These are phyloP conservation scores for Melampsora abietis-canadensis DNA, from an alignment of 1,284 basidiomycete genomes.

Conservation along the genomic window DNA sequence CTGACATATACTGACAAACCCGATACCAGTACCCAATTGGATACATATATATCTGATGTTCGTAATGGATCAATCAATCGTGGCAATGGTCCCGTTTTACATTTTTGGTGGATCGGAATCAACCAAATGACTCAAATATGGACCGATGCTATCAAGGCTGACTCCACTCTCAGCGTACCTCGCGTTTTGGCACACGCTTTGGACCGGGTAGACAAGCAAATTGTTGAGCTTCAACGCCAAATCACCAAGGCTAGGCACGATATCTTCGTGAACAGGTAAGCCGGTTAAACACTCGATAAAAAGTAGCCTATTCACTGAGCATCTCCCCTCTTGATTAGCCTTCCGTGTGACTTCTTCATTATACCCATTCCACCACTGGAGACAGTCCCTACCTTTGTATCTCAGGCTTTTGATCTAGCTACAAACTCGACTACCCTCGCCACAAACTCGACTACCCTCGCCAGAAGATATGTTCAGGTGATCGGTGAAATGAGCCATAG, in stretches of 20 bases:
- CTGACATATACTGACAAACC: slow-evolving; percentile 18
- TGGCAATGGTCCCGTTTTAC: slow-evolving; percentile 22
- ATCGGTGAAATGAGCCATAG: not conserved
- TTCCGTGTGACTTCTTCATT: not conserved
- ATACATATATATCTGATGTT: slow-evolving; percentile 21
- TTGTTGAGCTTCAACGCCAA: not conserved
- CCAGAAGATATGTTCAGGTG: not conserved
- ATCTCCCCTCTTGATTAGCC: not conserved
- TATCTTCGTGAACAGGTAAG: not conserved
- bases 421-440: no score
- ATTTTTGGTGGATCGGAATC: slow-evolving; percentile 38
- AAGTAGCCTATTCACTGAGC: not conserved
- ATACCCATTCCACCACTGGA: not conserved
- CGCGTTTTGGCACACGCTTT: not conserved
- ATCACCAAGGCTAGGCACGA: not conserved
- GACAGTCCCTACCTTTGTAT: not conserved
- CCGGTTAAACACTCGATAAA: not conserved
- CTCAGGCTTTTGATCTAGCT: not conserved
- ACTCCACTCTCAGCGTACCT: not conserved
- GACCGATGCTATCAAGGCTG: slow-evolving; percentile 11
- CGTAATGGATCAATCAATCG: slow-evolving; percentile 5
- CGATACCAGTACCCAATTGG: slow-evolving; percentile 26
- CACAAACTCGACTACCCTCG: not conserved
- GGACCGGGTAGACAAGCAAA: not conserved
- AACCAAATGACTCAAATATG: slow-evolving; percentile 41